phyloP scores from a whole-genome alignment of 805 yeast species.

The Candida chauliodis region DNA sequence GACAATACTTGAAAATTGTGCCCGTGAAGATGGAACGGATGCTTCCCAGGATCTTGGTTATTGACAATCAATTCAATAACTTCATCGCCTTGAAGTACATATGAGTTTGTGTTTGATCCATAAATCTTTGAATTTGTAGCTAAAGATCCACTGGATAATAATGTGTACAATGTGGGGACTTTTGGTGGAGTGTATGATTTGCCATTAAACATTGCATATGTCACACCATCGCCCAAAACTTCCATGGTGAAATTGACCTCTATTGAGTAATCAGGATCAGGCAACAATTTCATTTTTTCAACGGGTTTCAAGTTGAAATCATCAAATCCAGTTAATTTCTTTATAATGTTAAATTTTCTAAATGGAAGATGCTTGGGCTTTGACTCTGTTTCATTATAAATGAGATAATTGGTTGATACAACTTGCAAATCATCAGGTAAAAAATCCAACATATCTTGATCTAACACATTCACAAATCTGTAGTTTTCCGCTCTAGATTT shows the following conservation, averaged over 20 bases:
- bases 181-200: constrained; percentile 73
- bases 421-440: constrained; percentile 61
- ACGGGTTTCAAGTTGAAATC: constrained; percentile 34
- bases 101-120: constrained; percentile 79
- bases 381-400: constrained; percentile 45
- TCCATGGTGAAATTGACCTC: constrained; percentile 79
- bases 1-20: constrained; percentile 80
- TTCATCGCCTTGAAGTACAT: constrained; percentile 63
- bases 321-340: constrained; percentile 47
- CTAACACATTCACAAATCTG: constrained; percentile 80
- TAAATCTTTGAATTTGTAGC: constrained; percentile 53
- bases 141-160: constrained; percentile 62
- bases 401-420: constrained; percentile 73
- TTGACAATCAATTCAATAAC: constrained; percentile 79
- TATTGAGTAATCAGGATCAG: constrained; percentile 66
- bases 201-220: constrained; percentile 96
- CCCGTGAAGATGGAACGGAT: constrained; percentile 98
- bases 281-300: constrained; percentile 39
- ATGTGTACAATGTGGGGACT: constrained; percentile 83
- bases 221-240: constrained; percentile 79
- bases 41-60: constrained; percentile 86
- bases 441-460: constrained; percentile 77
- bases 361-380: constrained; percentile 28
- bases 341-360: constrained; percentile 26
- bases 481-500: constrained; percentile 53